A percentile compares a stretch with the other conserved stretches of the same genome.
Conservation (phyloP, 2,329 filamentous ascomycete species). For the Sphaerulina vaccinii region DNA sequence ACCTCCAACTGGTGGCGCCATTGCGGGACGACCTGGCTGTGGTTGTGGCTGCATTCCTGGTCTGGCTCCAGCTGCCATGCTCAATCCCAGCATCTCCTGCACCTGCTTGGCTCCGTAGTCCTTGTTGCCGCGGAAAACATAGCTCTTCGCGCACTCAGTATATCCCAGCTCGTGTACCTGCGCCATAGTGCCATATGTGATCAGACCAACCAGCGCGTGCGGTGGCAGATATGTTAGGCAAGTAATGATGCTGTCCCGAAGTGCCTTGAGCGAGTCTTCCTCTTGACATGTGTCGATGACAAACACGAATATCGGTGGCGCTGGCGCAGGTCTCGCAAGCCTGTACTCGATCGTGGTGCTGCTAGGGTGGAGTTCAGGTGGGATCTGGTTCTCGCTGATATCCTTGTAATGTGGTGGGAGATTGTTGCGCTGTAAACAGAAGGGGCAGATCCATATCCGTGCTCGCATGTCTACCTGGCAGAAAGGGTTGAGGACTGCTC, state of each 20-base stretch:
- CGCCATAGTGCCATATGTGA: conserved; percentile 91
- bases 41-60: conserved; percentile 70
- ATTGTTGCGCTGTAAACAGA: conserved; percentile 79
- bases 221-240: conserved; percentile 78
- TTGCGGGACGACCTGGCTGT: conserved; percentile 62
- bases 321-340: conserved; percentile 77
- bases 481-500: conserved; percentile 94
- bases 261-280: conserved; percentile 76
- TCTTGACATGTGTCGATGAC: conserved; percentile 87
- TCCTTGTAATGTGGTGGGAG: conserved; percentile 87
- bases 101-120: conserved; percentile 98
- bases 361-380: conserved; percentile 74
- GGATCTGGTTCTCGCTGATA: conserved; percentile 78
- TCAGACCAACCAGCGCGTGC: conserved; percentile 76
- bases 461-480: conserved; percentile 85
- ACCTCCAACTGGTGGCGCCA: conserved; percentile 69
- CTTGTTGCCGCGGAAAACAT: conserved; percentile 96
- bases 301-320: conserved; percentile 81
- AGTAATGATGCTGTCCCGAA: conserved; percentile 85
- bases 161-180: conserved; percentile 99
- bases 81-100: conserved; percentile 95
- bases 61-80: conserved; percentile 65
- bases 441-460: conserved; percentile 84
- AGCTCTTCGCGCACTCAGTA: conserved; percentile 96
- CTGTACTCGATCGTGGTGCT: conserved; percentile 91